These are phyloP conservation scores for Zarea fungicola DNA, from an alignment of 2,329 filamentous ascomycete species.

Conservation along the genomic window DNA sequence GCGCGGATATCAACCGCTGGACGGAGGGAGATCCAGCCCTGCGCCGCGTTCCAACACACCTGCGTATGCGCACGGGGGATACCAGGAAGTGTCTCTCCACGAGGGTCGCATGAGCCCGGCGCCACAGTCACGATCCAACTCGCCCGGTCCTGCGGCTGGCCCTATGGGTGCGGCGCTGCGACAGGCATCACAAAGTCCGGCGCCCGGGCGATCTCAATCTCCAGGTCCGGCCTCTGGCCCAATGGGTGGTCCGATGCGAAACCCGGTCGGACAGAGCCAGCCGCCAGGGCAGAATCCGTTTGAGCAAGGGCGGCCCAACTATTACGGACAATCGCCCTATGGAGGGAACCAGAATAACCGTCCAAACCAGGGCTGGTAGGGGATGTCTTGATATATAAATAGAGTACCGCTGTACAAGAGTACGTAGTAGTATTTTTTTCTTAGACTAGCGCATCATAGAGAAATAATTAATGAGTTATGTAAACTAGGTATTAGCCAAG, in stretches of 20 bases:
- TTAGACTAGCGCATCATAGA: neutral
- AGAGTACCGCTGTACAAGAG: neutral
- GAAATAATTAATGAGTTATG: neutral
- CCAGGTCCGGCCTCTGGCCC: neutral
- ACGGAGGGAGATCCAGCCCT: neutral
- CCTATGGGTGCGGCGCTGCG: constrained; percentile 20
- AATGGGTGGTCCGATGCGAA: neutral
- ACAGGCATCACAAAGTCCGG: constrained; percentile 11
- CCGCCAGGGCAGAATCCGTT: constrained; percentile 11
- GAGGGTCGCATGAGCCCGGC: constrained; percentile 8
- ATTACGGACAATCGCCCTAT: constrained; percentile 33
- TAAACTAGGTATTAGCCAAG: neutral
- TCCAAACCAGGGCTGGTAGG: constrained; percentile 34
- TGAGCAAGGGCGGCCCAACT: constrained; percentile 14
- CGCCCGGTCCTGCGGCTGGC: constrained; percentile 14
- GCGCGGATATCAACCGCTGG: constrained; percentile 3
- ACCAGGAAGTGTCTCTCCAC: neutral
- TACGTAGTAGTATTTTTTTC: no score
- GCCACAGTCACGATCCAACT: neutral
- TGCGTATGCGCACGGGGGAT: no score
- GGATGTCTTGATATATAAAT: neutral
- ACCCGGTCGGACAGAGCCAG: neutral
- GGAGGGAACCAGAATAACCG: constrained; percentile 31
- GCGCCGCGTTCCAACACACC: neutral
- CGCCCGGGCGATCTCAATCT: neutral